Percentiles rank a stretch among this genome's conserved stretches.
Evolutionary conservation across 495 filamentous ascomycete genomes (phyloP).

Genomic region (Penicillium cinerascens): DNA sequence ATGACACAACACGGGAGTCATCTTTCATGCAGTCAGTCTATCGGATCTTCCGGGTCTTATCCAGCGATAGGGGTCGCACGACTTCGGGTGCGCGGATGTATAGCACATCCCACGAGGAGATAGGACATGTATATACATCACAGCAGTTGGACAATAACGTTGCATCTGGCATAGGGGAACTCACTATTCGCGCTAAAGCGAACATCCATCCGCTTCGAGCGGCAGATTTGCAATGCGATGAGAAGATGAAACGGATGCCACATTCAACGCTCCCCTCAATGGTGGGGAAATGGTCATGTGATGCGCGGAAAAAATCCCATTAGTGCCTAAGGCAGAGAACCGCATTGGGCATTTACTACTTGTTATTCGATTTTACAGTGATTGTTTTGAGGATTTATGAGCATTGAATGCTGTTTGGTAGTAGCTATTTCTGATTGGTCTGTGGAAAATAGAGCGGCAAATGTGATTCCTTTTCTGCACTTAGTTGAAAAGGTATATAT

Average conservation of each 20-base stretch:
- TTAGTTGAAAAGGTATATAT: no score
- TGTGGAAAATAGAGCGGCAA: neutral
- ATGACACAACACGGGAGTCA: conserved; percentile 37
- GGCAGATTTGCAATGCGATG: conserved; percentile 19
- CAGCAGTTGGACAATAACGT: neutral
- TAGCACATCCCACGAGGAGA: neutral
- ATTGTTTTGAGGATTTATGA: neutral
- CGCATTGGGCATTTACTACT: neutral
- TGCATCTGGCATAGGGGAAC: conserved; percentile 15
- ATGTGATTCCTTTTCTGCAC: neutral
- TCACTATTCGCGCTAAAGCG: conserved; percentile 40
- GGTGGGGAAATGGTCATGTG: conserved; percentile 37
- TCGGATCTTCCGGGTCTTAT: neutral
- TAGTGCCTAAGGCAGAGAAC: conserved; percentile 23
- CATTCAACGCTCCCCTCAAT: conserved; percentile 27
- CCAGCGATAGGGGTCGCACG: neutral
- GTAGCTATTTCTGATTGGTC: neutral
- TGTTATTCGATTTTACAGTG: neutral
- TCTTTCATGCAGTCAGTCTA: conserved; percentile 31
- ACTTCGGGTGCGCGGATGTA: neutral
- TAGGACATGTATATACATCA: conserved; percentile 1
- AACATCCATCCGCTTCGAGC: conserved; percentile 23
- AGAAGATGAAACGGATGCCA: conserved; percentile 21
- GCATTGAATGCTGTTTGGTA: neutral
- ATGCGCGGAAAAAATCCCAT: conserved; percentile 22